Conservation (phyloP, 148 eudicot genomes). For the Heliamphora exappendiculata region DNA sequence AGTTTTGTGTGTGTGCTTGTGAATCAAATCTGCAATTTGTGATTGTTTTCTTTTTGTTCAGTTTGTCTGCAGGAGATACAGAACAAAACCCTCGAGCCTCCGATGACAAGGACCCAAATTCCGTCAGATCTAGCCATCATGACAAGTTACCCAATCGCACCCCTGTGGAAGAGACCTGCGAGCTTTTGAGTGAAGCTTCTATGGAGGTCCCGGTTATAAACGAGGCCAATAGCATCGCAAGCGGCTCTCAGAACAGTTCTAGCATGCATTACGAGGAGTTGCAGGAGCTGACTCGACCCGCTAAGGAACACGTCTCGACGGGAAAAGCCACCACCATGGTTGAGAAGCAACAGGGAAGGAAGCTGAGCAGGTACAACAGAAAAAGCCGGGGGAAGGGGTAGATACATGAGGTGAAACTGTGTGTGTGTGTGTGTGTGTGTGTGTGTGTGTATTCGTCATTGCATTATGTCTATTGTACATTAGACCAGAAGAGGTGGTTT, state of each 20-base stretch:
- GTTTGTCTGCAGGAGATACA: conserved; percentile 6
- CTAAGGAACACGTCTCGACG: conserved; percentile 1
- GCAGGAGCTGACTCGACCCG: neutral
- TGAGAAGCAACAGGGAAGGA: conserved; percentile 14
- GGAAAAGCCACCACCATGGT: neutral
- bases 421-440: neutral
- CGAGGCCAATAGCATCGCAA: conserved; percentile 14
- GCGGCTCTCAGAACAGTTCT: conserved; percentile 12
- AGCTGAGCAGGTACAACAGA: conserved; percentile 11
- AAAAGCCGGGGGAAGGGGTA: conserved; percentile 19
- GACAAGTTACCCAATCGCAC: neutral
- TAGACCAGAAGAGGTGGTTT: neutral
- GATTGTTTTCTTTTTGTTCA: neutral
- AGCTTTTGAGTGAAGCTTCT: conserved; percentile 25
- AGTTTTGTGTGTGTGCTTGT: neutral
- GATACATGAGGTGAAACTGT: neutral
- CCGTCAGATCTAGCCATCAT: neutral
- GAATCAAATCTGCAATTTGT: neutral
- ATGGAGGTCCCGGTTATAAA: conserved; percentile 27
- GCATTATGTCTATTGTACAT: neutral
- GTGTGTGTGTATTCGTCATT: neutral
- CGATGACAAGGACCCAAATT: neutral
- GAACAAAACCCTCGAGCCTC: conserved; percentile 6
- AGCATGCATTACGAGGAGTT: conserved; percentile 6
- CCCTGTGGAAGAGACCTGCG: conserved; percentile 15